Base-by-base conservation (phyloP, 768 basidiomycete species). In the Trametes cinnabarina region DNA sequence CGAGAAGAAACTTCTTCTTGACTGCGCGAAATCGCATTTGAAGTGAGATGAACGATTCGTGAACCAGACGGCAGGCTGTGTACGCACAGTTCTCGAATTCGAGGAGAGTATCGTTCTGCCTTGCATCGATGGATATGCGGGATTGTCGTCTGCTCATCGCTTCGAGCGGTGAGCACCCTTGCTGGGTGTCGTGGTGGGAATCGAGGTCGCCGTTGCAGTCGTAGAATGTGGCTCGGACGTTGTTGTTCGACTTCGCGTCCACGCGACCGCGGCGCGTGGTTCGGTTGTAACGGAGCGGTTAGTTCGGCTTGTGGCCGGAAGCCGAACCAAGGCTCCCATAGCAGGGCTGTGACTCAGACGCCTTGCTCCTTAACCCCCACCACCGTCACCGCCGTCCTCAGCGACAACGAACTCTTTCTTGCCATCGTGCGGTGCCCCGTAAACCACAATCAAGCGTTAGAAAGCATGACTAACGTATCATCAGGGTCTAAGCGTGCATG, bases 1-100 rank as follows among this genome's bases (percentile, higher is more conserved):
- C 90, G 58, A 92, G 85, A 20, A 93, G 79, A 67, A 92, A 92
- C 76, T 91, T 92, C 85, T 90, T 91, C 85, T 92, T 92, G 79
- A 92, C 91, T 93, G 69, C 41, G 54, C 19, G 25, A 51, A 19
- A 15, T 11, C 37, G 52, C 39, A 66, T 65, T 52, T 58, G 54
- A 42, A 48, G 65, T 63, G 58, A 47, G 47, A 46, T 51, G 37
- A 22, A 46, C 44, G 44, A 46, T 46, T 15, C 44, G 44, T 46
- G 6, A 26, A 46, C 22, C 35, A 51, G 14, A 37, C 48, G 22
- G 39, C 37, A 22, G 55, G 32, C 47, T 30, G 39, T 15, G 48
- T 39, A 81, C 90, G 66, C 72, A 93, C 90, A 91, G 67, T 82
- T 88, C 74, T 93, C 91, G 66, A 91, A 92, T 68, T 93, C 91